These are phyloP conservation scores for Fragilaria crotonensis DNA, from an alignment of 108 stramenopile species.

Conservation along the genomic window DNA sequence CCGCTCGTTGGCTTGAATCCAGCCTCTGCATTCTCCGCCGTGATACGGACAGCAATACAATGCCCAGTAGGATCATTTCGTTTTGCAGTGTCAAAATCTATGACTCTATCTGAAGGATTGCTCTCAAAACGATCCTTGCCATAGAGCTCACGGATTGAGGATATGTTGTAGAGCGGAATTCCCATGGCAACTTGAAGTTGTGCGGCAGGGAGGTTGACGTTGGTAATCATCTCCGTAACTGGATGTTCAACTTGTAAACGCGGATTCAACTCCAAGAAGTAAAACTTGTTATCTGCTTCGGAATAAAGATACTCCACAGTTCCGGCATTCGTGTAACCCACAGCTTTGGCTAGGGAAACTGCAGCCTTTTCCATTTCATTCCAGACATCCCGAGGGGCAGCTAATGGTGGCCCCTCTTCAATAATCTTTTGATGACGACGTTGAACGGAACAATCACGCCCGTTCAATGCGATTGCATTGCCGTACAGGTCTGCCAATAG, in stretches of 20 bases:
- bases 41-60: conserved; percentile 98
- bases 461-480: conserved; percentile 96
- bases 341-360: conserved; percentile 93
- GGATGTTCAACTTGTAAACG: conserved; percentile 99
- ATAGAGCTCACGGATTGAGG: conserved; percentile 92
- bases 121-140: conserved; percentile 82
- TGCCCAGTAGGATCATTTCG: conserved; percentile 72
- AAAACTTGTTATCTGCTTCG: conserved; percentile 86
- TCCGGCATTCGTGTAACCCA: conserved; percentile 97
- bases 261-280: conserved; percentile 98
- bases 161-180: conserved; percentile 93
- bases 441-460: conserved; percentile 99
- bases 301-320: conserved; percentile 99
- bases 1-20: conserved; percentile 98
- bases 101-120: conserved; percentile 51
- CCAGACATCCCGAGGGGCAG: conserved; percentile 91
- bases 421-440: conserved; percentile 98
- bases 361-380: conserved; percentile 95
- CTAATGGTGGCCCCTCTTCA: conserved; percentile 98
- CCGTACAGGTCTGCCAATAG: conserved; percentile 96
- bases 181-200: conserved; percentile 99
- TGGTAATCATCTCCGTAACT: conserved; percentile 99
- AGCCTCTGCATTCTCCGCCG: conserved; percentile 98
- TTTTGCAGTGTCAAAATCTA: conserved; percentile 64
- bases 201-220: conserved; percentile 93